phyloP scores from a whole-genome alignment of 2,329 filamentous ascomycete species.

The Fusarium stilboides region DNA sequence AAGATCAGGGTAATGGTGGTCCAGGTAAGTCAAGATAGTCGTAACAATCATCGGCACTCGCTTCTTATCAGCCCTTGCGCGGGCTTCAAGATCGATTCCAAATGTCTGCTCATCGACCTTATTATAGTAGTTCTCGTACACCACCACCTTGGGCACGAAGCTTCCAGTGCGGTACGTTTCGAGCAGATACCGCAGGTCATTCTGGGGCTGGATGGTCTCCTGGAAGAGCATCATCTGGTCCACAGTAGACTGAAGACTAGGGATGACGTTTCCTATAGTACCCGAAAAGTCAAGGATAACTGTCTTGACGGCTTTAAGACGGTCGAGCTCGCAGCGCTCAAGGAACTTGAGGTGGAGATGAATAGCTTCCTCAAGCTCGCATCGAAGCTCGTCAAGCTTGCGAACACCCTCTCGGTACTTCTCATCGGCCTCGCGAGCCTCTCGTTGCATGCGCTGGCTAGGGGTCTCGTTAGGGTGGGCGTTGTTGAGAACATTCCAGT shows the following conservation, averaged over 20 bases:
- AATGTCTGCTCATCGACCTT: conserved; percentile 98
- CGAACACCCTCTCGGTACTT: conserved; percentile 90
- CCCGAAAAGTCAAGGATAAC: conserved; percentile 98
- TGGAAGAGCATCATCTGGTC: conserved; percentile 99
- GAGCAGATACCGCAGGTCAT: conserved; percentile 91
- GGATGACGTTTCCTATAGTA: conserved; percentile 97
- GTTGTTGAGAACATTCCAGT: conserved; percentile 90
- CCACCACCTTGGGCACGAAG: conserved; percentile 90
- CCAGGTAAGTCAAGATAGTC: conserved; percentile 92
- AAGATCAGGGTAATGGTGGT: conserved; percentile 96
- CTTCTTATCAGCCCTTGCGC: conserved; percentile 94
- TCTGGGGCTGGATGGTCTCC: conserved; percentile 94
- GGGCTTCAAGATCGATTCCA: conserved; percentile 96
- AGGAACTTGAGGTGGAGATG: conserved; percentile 94
- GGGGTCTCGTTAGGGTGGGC: conserved; percentile 94
- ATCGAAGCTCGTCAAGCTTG: conserved; percentile 90
- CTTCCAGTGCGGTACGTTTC: conserved; percentile 97
- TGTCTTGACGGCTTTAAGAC: conserved; percentile 97
- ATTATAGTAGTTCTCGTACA: conserved; percentile 99
- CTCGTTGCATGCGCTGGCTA: conserved; percentile 85
- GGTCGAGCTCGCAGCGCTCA: conserved; percentile 95
- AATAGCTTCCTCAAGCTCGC: conserved; percentile 96
- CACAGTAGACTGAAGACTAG: conserved; percentile 93
- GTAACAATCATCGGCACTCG: conserved; percentile 94
- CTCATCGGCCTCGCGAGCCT: conserved; percentile 91